Conservation (phyloP, 1,284 basidiomycete genomes). For the Athelia sp. region DNA sequence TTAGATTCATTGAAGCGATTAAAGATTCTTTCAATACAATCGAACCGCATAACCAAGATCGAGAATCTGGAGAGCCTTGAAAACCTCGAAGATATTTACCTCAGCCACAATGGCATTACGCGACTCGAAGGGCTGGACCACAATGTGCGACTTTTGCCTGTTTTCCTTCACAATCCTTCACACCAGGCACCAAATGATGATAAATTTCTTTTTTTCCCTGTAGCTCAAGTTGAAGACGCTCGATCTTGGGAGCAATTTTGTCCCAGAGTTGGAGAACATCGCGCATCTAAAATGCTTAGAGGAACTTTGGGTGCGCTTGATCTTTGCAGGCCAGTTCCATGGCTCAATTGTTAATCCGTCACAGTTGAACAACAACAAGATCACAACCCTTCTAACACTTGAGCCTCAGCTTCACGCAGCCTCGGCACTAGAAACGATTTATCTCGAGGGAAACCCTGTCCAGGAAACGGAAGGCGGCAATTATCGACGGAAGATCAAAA, state of each 20-base stretch:
- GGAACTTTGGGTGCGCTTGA: constrained; percentile 93
- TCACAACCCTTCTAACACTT: constrained; percentile 64
- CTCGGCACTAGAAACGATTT: constrained; percentile 77
- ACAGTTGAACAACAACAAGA: constrained; percentile 87
- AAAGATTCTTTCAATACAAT: constrained; percentile 85
- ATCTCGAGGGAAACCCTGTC: constrained; percentile 93
- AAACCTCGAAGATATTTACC: constrained; percentile 88
- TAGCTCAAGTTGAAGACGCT: constrained; percentile 81
- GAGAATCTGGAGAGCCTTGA: constrained; percentile 73
- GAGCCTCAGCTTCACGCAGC: constrained; percentile 73
- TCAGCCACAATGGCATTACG: constrained; percentile 90
- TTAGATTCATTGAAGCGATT: constrained; percentile 66
- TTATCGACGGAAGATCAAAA: constrained; percentile 88
- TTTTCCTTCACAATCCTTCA: background rate
- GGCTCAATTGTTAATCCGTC: background rate
- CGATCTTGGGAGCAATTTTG: constrained; percentile 85
- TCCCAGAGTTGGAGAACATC: constrained; percentile 76
- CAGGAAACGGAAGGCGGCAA: constrained; percentile 73
- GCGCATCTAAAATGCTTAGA: constrained; percentile 74
- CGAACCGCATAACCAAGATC: constrained; percentile 89
- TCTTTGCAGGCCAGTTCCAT: background rate
- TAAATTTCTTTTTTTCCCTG: too few relatives aligned
- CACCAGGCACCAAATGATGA: too few relatives aligned
- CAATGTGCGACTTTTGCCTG: constrained; percentile 50
- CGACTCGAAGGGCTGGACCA: constrained; percentile 83